phyloP scores from a whole-genome alignment of 139 green algal genomes.

The Desmodesmus armatus region DNA sequence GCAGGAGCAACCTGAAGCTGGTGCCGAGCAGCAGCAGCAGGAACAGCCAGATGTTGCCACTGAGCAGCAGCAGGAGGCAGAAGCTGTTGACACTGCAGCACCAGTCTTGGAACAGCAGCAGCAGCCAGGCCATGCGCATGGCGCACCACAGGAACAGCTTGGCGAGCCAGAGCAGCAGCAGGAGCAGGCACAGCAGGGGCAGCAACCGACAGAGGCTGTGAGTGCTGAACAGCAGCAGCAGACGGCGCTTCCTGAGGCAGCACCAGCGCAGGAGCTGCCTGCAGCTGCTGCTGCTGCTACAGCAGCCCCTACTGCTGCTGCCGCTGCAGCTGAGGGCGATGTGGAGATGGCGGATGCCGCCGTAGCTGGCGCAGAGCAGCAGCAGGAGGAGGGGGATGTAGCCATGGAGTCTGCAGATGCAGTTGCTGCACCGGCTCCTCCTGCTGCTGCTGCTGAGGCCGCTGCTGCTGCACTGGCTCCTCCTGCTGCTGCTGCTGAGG shows the following conservation, averaged over 20 bases:
- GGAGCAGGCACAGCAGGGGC: conserved; percentile 1
- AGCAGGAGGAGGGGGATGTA: neutral
- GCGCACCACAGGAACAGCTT: neutral
- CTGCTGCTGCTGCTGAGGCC: neutral
- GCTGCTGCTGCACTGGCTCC: neutral
- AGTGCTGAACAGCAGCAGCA: neutral
- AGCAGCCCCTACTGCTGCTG: conserved; percentile 3
- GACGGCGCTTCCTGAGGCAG: neutral
- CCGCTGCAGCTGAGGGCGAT: neutral
- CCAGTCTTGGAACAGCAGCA: neutral
- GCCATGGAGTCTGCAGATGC: neutral
- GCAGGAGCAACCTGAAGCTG: too few species aligned
- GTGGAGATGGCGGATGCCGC: neutral
- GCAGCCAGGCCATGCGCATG: neutral
- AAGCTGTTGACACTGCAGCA: neutral
- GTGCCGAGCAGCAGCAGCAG: conserved; percentile 8
- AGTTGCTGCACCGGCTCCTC: neutral
- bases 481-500: neutral
- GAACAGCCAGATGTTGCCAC: neutral
- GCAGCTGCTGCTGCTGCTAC: neutral
- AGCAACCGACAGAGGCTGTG: neutral
- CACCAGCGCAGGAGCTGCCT: neutral
- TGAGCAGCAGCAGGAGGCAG: neutral
- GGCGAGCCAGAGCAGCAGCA: neutral
- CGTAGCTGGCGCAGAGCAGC: neutral